phyloP scores from a whole-genome alignment of 2,329 filamentous ascomycete species.

The Ophiostoma sp. region DNA sequence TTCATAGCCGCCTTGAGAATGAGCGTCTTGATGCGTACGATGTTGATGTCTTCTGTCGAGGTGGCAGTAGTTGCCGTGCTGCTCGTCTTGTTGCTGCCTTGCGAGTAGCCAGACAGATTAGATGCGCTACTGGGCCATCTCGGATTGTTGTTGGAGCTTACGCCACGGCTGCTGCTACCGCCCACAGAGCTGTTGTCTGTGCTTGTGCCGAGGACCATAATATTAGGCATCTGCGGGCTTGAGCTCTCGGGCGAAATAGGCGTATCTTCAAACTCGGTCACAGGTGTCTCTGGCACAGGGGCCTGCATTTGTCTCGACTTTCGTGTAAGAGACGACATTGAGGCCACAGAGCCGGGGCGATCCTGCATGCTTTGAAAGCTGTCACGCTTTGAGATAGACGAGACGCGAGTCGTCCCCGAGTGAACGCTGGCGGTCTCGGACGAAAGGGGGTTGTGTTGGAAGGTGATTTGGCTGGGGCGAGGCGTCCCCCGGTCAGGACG shows the following conservation, averaged over 20 bases:
- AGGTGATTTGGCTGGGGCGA: conserved; percentile 70
- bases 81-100: conserved; percentile 58
- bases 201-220: conserved; percentile 77
- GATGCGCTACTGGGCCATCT: conserved; percentile 80
- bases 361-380: conserved; percentile 32
- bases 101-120: conserved; percentile 73
- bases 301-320: conserved; percentile 42
- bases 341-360: conserved; percentile 24
- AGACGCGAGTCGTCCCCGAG: conserved; percentile 36
- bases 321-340: conserved; percentile 17
- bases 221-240: conserved; percentile 68
- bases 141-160: conserved; percentile 11
- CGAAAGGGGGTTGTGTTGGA: conserved; percentile 46
- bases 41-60: conserved; percentile 66
- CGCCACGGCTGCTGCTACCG: conserved; percentile 15
- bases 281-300: conserved; percentile 76
- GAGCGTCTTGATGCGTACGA: conserved; percentile 70
- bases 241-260: conserved; percentile 75
- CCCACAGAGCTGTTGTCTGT: conserved; percentile 40
- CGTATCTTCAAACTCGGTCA: conserved; percentile 91
- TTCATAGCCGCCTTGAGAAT: conserved; percentile 83
- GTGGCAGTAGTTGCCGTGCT: conserved; percentile 69
- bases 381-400: conserved; percentile 44
- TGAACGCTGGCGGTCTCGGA: conserved; percentile 36
- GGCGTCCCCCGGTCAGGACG: conserved; percentile 82